A percentile compares a stretch with the other conserved stretches of the same genome.
These are phyloP conservation scores for Boletellus ananas DNA, from an alignment of 768 basidiomycete species.

Conservation along the genomic window DNA sequence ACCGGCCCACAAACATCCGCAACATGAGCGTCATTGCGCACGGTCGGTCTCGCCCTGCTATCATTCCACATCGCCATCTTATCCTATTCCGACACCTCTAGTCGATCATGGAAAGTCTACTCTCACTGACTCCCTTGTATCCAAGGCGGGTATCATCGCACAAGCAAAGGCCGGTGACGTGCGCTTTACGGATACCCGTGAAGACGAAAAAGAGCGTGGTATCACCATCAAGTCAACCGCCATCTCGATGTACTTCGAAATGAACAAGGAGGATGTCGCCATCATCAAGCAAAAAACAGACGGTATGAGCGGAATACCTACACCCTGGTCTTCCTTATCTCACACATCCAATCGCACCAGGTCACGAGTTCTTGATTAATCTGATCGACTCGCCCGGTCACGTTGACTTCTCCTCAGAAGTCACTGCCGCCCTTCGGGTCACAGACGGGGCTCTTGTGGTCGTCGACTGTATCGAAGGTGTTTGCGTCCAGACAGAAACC, in stretches of 20 bases:
- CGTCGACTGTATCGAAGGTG: conserved; percentile 99
- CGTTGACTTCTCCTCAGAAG: conserved; percentile 99
- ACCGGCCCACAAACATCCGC: conserved; percentile 87
- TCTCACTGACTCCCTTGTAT: conserved; percentile 96
- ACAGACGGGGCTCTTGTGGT: conserved; percentile 99
- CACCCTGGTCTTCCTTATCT: neutral
- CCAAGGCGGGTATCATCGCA: conserved; percentile 99
- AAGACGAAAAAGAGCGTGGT: conserved; percentile 99
- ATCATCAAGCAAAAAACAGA: conserved; percentile 93
- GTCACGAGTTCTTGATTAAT: conserved; percentile 98
- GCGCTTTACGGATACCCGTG: conserved; percentile 96
- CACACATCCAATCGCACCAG: conserved; percentile 33
- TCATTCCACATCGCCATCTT: conserved; percentile 14
- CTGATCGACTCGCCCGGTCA: conserved; percentile 99
- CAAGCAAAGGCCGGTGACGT: conserved; percentile 90
- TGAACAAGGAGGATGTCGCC: conserved; percentile 81
- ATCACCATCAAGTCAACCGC: conserved; percentile 99
- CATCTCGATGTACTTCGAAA: conserved; percentile 99
- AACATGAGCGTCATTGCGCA: conserved; percentile 95
- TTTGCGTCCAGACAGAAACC: conserved; percentile 99
- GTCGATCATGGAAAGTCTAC: conserved; percentile 99
- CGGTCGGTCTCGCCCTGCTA: conserved; percentile 47
- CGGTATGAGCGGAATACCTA: conserved; percentile 44
- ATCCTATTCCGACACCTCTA: conserved; percentile 28
- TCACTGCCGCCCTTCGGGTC: conserved; percentile 98